Base-by-base conservation (phyloP, 2,329 filamentous ascomycete genomes). In the Hymenoscyphus salicellus region DNA sequence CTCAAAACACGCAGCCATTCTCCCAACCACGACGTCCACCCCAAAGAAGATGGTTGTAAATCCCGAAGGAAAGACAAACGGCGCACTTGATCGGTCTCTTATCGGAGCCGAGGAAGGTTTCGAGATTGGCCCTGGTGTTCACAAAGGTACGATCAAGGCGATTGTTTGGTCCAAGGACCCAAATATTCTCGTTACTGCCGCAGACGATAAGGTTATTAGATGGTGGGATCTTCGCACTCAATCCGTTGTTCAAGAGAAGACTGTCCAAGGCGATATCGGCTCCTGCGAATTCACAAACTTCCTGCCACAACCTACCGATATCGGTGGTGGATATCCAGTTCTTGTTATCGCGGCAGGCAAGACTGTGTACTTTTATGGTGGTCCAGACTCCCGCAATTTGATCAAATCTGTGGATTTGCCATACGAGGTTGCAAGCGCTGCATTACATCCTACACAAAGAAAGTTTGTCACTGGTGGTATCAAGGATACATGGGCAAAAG, bases 261-360 rank as follows among this genome's bases (percentile, higher is more conserved):
- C 84, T 10, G 86, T 98, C 55, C 92, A 96, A 66, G 92, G 91
- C 38, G 85, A 92, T 68, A 94, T 98, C 74, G 92, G 91, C 68
- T 95, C 92, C 10, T 98, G 94, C 80, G 95, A 99, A 78, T 86
- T 98, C 72, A 94, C 85, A 17, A 81, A 92, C 6, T 82, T 89
- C 1, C 81, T 84, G 1, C 84, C 86, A 49, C 84, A 86, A 66
- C 79, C 82, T 23, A 83, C 79, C 26, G 89, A 89, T 67, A 86
- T 89, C 72, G 86, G 87, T 58, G 84, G 86, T 4, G 91, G 91
- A 36, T 78, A 83, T 43, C 88, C 88, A 3, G 88, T 97, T 16
- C 80, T 99, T 67, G 92, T 91, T 52, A 93, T 98, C 20, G 92
- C 95, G 2, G 93, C 95, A n/a, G 95, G 95, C 61, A 97, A 97